Evolutionary conservation across 148 eudicot genomes (phyloP).

Genomic region (Amaranthus cruentus): DNA sequence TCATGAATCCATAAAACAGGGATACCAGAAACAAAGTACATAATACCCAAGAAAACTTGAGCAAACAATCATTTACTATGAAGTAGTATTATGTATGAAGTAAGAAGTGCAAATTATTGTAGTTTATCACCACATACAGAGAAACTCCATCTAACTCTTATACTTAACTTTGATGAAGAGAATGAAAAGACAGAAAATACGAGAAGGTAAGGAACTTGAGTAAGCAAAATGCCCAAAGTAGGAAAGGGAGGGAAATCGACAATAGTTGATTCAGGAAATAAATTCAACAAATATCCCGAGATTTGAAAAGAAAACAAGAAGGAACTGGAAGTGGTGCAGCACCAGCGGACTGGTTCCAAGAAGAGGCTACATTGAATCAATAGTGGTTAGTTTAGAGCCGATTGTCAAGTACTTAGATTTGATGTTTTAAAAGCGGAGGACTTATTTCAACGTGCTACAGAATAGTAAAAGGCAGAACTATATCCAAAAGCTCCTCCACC

Average conservation of each 20-base stretch:
- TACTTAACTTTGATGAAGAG: neutral
- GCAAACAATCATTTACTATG: neutral
- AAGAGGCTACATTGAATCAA: no score
- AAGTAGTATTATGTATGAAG: neutral
- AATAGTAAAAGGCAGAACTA: no score
- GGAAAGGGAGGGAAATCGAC: neutral
- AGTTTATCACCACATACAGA: neutral
- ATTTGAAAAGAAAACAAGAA: neutral
- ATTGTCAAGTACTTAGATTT: no score
- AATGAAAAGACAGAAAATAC: neutral
- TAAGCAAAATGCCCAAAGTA: neutral
- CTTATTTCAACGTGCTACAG: no score
- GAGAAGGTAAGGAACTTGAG: neutral
- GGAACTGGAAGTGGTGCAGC: no score
- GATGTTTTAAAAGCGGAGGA: no score
- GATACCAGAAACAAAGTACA: neutral
- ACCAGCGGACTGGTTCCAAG: no score
- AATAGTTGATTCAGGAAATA: neutral
- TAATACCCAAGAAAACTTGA: neutral
- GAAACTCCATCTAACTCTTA: neutral
- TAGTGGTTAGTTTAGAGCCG: no score
- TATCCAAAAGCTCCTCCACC: no score
- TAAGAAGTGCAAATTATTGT: no score
- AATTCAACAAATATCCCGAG: neutral
- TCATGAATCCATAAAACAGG: neutral